phyloP scores from a whole-genome alignment of 2,329 filamentous ascomycete genomes.

The Cytospora chrysosperma region DNA sequence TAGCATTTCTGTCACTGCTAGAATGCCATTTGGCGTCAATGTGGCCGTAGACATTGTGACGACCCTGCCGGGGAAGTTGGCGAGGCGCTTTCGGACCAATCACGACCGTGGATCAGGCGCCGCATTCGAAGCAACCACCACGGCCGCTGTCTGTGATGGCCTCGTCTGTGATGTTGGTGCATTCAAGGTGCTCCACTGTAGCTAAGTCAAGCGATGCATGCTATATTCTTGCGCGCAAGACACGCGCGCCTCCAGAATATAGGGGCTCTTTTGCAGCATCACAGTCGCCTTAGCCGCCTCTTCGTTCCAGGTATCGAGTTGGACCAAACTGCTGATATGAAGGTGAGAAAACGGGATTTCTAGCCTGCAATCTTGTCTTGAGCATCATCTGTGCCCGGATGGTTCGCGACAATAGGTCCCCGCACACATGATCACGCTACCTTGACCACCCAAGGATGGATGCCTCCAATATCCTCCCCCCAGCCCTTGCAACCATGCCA shows the following conservation, averaged over 20 bases:
- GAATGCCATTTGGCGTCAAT: constrained; percentile 13
- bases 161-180: not conserved
- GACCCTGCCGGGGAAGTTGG: constrained; percentile 5
- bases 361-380: not conserved
- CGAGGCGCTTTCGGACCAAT: constrained; percentile 16
- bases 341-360: not conserved
- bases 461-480: not conserved
- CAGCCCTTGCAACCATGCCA: constrained; percentile 8
- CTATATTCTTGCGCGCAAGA: constrained; percentile 12
- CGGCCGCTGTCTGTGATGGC: not conserved
- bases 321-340: not conserved
- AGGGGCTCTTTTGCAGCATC: not conserved
- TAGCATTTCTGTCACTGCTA: constrained; percentile 6
- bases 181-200: not conserved
- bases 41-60: constrained; percentile 7
- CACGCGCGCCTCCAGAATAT: constrained; percentile 10
- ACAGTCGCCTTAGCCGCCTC: not conserved
- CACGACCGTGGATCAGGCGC: constrained; percentile 4
- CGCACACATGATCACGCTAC: not conserved
- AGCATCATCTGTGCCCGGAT: not conserved
- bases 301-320: not conserved
- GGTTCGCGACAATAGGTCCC: not conserved
- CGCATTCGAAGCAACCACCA: not conserved
- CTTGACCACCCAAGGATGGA: not conserved
- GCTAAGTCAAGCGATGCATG: not conserved